These are phyloP conservation scores for Cetraspora pellucida DNA, from an alignment of 192 early-diverging fungal species.

Conservation along the genomic window DNA sequence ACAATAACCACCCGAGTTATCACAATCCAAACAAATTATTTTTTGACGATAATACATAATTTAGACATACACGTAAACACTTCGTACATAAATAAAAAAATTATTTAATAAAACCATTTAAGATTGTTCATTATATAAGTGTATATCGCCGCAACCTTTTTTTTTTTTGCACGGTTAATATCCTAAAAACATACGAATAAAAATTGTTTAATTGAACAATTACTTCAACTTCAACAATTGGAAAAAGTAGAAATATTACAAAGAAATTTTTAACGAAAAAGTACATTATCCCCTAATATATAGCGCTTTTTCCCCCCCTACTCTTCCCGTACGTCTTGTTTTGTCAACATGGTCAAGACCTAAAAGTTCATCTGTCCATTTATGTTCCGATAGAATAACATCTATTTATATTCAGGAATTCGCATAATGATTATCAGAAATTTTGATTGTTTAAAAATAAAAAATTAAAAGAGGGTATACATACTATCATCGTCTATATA, in stretches of 20 bases:
- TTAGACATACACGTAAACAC: too few relatives aligned
- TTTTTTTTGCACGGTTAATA: too few relatives aligned
- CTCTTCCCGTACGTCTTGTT: slow-evolving; percentile 44
- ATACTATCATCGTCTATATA: slow-evolving; percentile 39
- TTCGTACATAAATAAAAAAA: too few relatives aligned
- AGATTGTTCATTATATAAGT: too few relatives aligned
- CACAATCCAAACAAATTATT: too few relatives aligned
- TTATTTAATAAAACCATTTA: too few relatives aligned
- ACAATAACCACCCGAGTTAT: too few relatives aligned
- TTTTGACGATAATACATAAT: too few relatives aligned
- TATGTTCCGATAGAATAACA: slow-evolving; percentile 37
- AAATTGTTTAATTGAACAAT: too few relatives aligned
- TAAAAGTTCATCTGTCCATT: slow-evolving; percentile 42
- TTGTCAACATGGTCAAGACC: slow-evolving; percentile 60
- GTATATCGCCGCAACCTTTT: too few relatives aligned
- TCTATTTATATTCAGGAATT: slow-evolving; percentile 22
- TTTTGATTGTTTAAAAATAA: slow-evolving; percentile 8
- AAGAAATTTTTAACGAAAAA: not conserved
- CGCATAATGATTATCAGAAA: not conserved
- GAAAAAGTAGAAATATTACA: not conserved
- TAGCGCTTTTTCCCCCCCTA: slow-evolving; percentile 46
- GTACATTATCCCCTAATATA: slow-evolving; percentile 46
- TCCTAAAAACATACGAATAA: too few relatives aligned
- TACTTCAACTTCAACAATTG: too few relatives aligned
- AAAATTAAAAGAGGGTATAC: not conserved